Evolutionary conservation across 805 yeast genomes (phyloP).

Genomic region (Diddensiella santjacobensis): DNA sequence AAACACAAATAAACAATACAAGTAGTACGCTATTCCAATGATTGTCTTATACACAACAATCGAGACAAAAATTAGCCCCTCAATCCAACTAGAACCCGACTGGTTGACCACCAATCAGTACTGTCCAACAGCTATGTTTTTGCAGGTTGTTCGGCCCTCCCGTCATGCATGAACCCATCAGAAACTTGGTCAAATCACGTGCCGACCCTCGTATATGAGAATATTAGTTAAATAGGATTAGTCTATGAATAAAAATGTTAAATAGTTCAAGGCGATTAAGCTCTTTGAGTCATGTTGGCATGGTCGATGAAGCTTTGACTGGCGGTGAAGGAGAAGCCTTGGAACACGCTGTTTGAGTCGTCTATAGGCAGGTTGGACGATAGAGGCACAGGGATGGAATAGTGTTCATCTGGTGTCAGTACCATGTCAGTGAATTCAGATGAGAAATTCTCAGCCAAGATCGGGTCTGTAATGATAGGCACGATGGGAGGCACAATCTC

Average conservation of each 20-base stretch:
- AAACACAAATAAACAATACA: too few species aligned
- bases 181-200: too few species aligned
- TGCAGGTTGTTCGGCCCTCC: too few species aligned
- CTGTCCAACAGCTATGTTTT: too few species aligned
- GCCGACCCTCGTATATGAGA: too few species aligned
- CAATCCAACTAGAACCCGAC: too few species aligned
- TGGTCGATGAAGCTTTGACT: constrained; percentile 35
- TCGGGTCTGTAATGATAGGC: constrained; percentile 80
- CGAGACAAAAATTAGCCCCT: too few species aligned
- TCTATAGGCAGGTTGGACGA: not conserved
- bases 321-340: constrained; percentile 39
- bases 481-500: constrained; percentile 65
- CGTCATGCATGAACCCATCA: too few species aligned
- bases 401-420: constrained; percentile 30
- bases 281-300: not conserved
- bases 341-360: constrained; percentile 18
- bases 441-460: constrained; percentile 80
- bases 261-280: not conserved
- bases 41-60: too few species aligned
- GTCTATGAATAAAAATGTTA: not conserved
- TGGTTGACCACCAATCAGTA: too few species aligned
- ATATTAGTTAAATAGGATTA: not conserved
- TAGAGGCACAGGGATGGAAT: constrained; percentile 12
- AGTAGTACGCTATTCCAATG: too few species aligned
- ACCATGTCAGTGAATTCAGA: constrained; percentile 69